These are phyloP conservation scores for Coelastrella sp. DNA, from an alignment of 139 green algal genomes.

Conservation along the genomic window DNA sequence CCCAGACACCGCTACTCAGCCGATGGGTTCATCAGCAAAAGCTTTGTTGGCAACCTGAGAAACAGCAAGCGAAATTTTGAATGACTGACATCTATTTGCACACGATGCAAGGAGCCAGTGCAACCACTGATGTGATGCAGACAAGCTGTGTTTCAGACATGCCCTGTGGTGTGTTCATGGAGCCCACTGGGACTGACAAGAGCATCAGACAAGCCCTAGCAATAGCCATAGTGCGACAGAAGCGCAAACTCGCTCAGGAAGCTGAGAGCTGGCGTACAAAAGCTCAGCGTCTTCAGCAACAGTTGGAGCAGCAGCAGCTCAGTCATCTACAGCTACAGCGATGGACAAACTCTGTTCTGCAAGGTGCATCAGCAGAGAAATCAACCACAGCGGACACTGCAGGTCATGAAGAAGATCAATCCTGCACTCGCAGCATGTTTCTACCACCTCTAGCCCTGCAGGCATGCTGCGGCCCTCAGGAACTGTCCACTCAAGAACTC, in stretches of 20 bases:
- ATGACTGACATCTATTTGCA: too few relatives aligned
- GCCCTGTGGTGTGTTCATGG: too few relatives aligned
- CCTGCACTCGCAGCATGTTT: not conserved
- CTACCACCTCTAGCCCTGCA: slow-evolving; percentile 3
- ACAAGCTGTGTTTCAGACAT: too few relatives aligned
- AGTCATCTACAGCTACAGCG: not conserved
- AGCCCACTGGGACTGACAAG: not conserved
- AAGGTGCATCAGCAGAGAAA: not conserved
- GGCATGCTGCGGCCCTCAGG: not conserved
- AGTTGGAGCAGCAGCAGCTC: not conserved
- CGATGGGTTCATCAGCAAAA: too few relatives aligned
- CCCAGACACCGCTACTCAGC: too few relatives aligned
- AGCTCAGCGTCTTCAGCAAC: not conserved
- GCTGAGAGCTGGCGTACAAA: slow-evolving; percentile 10
- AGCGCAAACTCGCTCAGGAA: not conserved
- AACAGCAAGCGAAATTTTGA: too few relatives aligned
- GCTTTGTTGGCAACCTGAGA: too few relatives aligned
- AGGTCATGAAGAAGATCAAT: not conserved
- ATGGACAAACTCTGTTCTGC: not conserved
- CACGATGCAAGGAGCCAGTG: too few relatives aligned
- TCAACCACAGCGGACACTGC: too few relatives aligned
- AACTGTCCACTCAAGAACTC: not conserved
- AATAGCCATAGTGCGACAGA: slow-evolving; percentile 22
- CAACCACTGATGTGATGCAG: too few relatives aligned
- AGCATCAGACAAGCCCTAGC: not conserved